phyloP scores from a whole-genome alignment of 2,329 filamentous ascomycete genomes.

The Paraconiothyrium sp. region DNA sequence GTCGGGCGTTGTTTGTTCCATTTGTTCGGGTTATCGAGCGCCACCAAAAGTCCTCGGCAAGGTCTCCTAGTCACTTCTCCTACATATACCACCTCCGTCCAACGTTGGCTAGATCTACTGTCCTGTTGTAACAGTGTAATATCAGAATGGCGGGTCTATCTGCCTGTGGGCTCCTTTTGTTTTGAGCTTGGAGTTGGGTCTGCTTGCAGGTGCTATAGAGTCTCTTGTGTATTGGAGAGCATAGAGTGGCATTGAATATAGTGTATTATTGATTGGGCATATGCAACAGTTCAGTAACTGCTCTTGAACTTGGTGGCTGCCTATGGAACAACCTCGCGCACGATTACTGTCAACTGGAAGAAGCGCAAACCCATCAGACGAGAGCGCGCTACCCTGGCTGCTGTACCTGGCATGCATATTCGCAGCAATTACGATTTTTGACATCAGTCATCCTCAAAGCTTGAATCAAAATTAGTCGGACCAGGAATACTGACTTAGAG shows the following conservation, averaged over 20 bases:
- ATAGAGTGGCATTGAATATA: conserved; percentile 9
- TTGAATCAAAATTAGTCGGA: neutral
- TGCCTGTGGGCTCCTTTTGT: conserved; percentile 4
- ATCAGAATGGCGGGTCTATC: conserved; percentile 10
- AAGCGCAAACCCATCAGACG: too few species aligned
- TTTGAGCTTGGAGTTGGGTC: conserved; percentile 12
- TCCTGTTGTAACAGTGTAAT: conserved; percentile 15
- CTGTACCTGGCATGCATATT: too few species aligned
- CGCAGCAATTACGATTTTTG: too few species aligned
- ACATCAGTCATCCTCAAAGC: too few species aligned
- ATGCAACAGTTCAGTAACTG: neutral
- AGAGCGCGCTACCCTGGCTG: too few species aligned
- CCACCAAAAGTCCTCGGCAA: conserved; percentile 11
- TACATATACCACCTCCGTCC: conserved; percentile 15
- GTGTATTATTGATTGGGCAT: conserved; percentile 2
- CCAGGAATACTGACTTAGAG: neutral
- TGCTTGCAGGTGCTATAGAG: conserved; percentile 8
- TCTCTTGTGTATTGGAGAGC: conserved; percentile 8
- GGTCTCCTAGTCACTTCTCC: conserved; percentile 3
- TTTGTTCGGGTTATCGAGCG: conserved; percentile 12
- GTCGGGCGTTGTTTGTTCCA: conserved; percentile 16
- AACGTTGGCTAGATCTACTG: conserved; percentile 8
- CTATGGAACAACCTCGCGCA: too few species aligned
- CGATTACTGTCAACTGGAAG: too few species aligned
- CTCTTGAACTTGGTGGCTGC: neutral